phyloP scores from a whole-genome alignment of 805 yeast species.

The Saturnispora sekii region DNA sequence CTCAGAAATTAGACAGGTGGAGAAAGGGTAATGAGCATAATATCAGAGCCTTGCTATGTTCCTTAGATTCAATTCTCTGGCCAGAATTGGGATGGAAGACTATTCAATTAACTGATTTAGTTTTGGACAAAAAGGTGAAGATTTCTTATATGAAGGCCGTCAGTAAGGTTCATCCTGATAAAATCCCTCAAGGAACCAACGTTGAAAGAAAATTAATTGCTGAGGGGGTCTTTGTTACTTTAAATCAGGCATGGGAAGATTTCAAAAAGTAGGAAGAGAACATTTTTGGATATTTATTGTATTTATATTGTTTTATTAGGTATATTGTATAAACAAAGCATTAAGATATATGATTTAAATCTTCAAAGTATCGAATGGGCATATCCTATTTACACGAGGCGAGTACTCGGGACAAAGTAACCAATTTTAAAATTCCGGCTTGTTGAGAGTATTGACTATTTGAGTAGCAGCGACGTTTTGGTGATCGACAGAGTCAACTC shows the following conservation, averaged over 20 bases:
- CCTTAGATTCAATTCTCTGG: constrained; percentile 60
- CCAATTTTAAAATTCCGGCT: no score
- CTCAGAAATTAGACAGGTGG: constrained; percentile 50
- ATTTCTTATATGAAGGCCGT: constrained; percentile 75
- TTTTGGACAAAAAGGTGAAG: constrained; percentile 84
- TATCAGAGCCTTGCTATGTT: constrained; percentile 63
- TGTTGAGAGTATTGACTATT: no score
- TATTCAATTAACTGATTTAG: constrained; percentile 63
- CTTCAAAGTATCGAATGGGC: no score
- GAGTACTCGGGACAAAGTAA: no score
- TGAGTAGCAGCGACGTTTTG: no score
- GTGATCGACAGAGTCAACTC: no score
- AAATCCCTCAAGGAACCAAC: constrained; percentile 47
- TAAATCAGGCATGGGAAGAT: constrained; percentile 85
- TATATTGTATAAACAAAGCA: no score
- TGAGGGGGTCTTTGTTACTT: constrained; percentile 70
- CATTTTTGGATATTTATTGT: neutral
- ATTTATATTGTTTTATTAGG: neutral
- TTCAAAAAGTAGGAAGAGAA: constrained; percentile 35
- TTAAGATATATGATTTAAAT: no score
- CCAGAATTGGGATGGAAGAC: constrained; percentile 57
- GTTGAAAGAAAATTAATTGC: constrained; percentile 76
- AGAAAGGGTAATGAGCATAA: constrained; percentile 69
- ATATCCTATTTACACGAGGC: no score
- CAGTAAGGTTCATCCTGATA: constrained; percentile 77